Evolutionary conservation across 2,329 filamentous ascomycete genomes (phyloP).

Genomic region (Botrytis galanthina): DNA sequence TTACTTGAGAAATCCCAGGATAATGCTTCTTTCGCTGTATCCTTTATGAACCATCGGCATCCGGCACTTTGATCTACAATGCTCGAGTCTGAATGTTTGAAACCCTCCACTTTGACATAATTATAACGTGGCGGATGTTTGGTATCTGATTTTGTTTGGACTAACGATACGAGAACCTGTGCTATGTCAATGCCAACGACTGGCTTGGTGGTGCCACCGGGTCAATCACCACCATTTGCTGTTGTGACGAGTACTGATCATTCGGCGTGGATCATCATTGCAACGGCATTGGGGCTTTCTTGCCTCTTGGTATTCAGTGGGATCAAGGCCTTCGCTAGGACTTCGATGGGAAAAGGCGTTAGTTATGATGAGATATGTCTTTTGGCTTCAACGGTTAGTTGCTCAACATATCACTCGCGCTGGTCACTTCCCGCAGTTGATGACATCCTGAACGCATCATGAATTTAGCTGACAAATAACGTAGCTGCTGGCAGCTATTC

Average conservation of each 20-base stretch:
- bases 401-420: background rate
- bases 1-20: background rate
- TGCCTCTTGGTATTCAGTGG: slow-evolving; percentile 20
- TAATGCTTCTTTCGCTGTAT: background rate
- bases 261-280: slow-evolving; percentile 25
- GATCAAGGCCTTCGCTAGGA: slow-evolving; percentile 20
- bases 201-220: slow-evolving; percentile 16
- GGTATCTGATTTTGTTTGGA: background rate
- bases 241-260: slow-evolving; percentile 25
- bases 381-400: slow-evolving; percentile 16
- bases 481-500: slow-evolving; percentile 21
- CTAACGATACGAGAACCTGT: background rate
- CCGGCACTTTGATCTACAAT: slow-evolving; percentile 7
- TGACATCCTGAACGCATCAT: background rate
- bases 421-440: no score
- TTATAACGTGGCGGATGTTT: background rate
- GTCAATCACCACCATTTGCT: slow-evolving; percentile 23
- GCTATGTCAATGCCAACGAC: slow-evolving; percentile 8
- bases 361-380: slow-evolving; percentile 22
- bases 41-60: slow-evolving; percentile 11
- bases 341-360: background rate
- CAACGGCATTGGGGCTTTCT: slow-evolving; percentile 21
- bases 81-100: background rate
- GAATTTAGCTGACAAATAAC: background rate
- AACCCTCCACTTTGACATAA: background rate